A percentile compares a stretch with the other conserved stretches of the same genome.
Evolutionary conservation across 345 rosid genomes (phyloP).

Genomic region (Citrus trifoliata): DNA sequence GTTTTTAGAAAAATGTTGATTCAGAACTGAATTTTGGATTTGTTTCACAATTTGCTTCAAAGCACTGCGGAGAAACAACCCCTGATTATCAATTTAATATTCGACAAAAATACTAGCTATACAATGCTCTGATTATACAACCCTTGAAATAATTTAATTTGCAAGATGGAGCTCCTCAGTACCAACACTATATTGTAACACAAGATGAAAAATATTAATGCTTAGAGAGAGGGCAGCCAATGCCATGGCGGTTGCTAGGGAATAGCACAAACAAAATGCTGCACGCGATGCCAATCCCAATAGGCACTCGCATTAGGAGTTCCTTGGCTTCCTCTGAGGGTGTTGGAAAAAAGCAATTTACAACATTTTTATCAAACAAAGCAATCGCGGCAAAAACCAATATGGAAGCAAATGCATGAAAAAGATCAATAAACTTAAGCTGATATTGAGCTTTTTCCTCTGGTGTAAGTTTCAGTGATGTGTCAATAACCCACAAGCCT

Average conservation of each 20-base stretch:
- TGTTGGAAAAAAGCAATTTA: conserved; percentile 8
- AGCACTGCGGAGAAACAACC: not conserved
- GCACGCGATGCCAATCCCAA: conserved; percentile 5
- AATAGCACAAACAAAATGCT: not conserved
- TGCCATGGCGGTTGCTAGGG: conserved; percentile 13
- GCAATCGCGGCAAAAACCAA: conserved; percentile 8
- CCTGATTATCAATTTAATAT: not conserved
- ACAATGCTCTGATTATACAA: not conserved
- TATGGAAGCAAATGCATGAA: conserved; percentile 7
- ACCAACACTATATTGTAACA: not conserved
- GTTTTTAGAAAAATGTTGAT: not conserved
- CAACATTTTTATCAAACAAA: conserved; percentile 12
- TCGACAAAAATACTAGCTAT: not conserved
- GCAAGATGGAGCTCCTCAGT: not conserved
- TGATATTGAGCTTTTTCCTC: conserved; percentile 10
- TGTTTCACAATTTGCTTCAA: not conserved
- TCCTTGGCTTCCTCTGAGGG: conserved; percentile 10
- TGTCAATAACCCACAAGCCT: conserved; percentile 12
- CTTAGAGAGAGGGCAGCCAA: conserved; percentile 9
- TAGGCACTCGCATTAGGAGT: not conserved
- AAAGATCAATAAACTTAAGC: conserved; percentile 9
- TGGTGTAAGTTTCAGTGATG: conserved; percentile 1
- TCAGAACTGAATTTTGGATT: not conserved
- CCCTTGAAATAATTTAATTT: not conserved
- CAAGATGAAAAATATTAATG: not conserved